phyloP scores from a whole-genome alignment of 148 eudicot genomes.

The Persicaria maculosa region DNA sequence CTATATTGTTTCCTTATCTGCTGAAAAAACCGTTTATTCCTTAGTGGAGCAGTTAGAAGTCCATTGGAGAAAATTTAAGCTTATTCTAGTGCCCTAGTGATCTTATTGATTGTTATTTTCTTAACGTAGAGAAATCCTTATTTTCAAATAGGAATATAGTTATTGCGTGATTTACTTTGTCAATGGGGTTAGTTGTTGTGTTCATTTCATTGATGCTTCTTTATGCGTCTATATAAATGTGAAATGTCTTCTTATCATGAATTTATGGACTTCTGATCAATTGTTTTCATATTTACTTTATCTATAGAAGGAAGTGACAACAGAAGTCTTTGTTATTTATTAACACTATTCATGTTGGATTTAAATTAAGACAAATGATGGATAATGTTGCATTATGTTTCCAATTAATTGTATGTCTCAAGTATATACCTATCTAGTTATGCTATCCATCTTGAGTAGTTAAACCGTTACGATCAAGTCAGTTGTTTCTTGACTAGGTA shows the following conservation, averaged over 20 bases:
- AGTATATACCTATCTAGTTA: not conserved
- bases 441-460: not conserved
- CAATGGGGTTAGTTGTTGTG: not conserved
- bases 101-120: not conserved
- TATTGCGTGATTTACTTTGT: not conserved
- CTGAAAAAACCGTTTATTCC: not conserved
- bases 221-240: too few species aligned
- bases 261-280: too few species aligned
- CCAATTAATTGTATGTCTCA: not conserved
- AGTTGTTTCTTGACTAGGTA: not conserved
- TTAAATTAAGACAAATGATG: not conserved
- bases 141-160: not conserved
- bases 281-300: not conserved
- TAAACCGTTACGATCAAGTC: not conserved
- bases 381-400: too few species aligned
- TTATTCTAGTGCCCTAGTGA: too few species aligned
- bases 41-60: not conserved
- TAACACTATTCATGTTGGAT: not conserved
- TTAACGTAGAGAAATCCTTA: not conserved
- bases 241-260: not conserved
- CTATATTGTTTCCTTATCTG: not conserved
- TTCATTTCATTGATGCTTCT: conserved; percentile 3
- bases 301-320: not conserved
- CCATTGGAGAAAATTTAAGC: too few species aligned
- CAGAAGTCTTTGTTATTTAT: not conserved